Evolutionary conservation across 257 asterid species (phyloP).

Genomic region (Paraleonurus japonicus): DNA sequence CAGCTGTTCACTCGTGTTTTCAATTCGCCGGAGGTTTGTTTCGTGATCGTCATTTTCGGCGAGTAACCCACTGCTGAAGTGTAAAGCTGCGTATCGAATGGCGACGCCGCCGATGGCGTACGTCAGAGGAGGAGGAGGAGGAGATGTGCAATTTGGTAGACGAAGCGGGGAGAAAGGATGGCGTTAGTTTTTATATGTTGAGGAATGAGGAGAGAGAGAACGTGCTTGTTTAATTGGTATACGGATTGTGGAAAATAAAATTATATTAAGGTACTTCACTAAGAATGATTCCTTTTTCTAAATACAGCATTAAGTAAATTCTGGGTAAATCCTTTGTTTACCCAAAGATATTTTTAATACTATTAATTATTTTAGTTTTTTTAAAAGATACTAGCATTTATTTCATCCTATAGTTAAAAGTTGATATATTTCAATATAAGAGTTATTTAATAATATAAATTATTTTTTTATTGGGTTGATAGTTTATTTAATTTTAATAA

Average conservation of each 20-base stretch:
- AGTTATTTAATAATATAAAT: too few species aligned
- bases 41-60: constrained; percentile 37
- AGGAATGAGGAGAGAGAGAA: constrained; percentile 26
- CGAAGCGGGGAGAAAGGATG: constrained; percentile 16
- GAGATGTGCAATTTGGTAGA: constrained; percentile 1
- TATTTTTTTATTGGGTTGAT: too few species aligned
- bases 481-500: too few species aligned
- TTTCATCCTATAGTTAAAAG: too few species aligned
- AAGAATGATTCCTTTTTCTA: background rate
- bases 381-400: too few species aligned
- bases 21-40: constrained; percentile 51
- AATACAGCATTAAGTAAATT: too few species aligned
- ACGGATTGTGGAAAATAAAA: background rate
- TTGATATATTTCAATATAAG: too few species aligned
- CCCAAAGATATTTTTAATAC: too few species aligned
- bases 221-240: constrained; percentile 30
- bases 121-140: constrained; percentile 24
- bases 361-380: too few species aligned
- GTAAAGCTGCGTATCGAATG: background rate
- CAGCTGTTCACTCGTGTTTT: constrained; percentile 59
- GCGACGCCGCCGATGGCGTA: constrained; percentile 25
- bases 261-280: background rate
- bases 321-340: too few species aligned
- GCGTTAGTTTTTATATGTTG: constrained; percentile 41
- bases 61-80: background rate